Percentiles rank a stretch among this genome's conserved stretches.
Conservation (phyloP, 1,139 yeast species). For the Yamadazyma epiphylla region DNA sequence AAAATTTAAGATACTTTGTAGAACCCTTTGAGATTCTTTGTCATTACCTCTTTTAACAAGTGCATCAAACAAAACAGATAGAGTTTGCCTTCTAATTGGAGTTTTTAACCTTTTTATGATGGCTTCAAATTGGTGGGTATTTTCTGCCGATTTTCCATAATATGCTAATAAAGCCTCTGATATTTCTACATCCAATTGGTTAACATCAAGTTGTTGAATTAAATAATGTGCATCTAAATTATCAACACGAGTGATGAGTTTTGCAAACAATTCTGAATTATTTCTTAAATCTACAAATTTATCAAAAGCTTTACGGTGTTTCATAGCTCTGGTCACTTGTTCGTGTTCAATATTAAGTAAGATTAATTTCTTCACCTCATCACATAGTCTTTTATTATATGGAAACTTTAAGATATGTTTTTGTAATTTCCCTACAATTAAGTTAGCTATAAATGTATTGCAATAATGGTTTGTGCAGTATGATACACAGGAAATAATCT, state of each 20-base stretch:
- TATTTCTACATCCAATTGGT: background rate
- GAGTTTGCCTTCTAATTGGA: conserved; percentile 30
- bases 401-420: background rate
- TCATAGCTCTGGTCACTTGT: conserved; percentile 1
- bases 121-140: conserved; percentile 12
- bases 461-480: no score
- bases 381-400: conserved; percentile 1
- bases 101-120: conserved; percentile 19
- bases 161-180: background rate
- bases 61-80: conserved; percentile 31
- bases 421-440: conserved; percentile 10
- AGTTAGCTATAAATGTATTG: conserved; percentile 10
- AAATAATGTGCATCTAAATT: background rate
- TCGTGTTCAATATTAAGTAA: conserved; percentile 7
- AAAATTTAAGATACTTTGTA: conserved; percentile 28
- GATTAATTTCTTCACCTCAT: conserved; percentile 6
- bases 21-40: conserved; percentile 25
- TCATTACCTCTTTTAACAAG: conserved; percentile 25
- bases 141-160: background rate
- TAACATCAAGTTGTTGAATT: no score
- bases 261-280: conserved; percentile 1
- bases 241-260: background rate
- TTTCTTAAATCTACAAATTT: conserved; percentile 1
- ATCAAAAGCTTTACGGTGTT: background rate
- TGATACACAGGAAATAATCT: no score